A percentile compares a stretch with the other conserved stretches of the same genome.
Evolutionary conservation across 2,329 filamentous ascomycete genomes (phyloP).

Genomic region (Herpotrichia juniperi): DNA sequence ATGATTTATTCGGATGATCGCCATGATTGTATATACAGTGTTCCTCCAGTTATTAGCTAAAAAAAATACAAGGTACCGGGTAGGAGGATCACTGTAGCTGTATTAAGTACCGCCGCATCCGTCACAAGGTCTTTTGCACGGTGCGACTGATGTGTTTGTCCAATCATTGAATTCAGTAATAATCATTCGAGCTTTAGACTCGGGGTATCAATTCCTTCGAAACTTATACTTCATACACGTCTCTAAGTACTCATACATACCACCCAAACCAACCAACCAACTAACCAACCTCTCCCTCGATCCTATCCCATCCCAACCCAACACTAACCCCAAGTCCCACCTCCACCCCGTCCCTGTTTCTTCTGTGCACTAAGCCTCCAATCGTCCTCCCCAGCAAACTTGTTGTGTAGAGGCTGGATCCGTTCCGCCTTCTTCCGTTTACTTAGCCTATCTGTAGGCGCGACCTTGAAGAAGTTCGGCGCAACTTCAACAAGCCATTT

Average conservation of each 20-base stretch:
- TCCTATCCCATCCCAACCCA: not conserved
- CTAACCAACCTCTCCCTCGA: not conserved
- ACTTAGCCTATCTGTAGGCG: constrained; percentile 81
- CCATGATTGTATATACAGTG: no score
- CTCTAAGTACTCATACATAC: not conserved
- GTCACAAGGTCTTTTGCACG: no score
- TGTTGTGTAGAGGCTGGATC: constrained; percentile 94
- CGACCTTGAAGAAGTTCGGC: constrained; percentile 99
- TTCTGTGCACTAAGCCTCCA: constrained; percentile 92
- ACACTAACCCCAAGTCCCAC: constrained; percentile 86
- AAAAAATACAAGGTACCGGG: no score
- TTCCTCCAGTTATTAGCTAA: no score
- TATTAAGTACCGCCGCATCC: no score
- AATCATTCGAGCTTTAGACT: no score
- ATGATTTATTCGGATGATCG: no score
- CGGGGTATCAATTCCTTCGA: no score
- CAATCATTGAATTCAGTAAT: no score
- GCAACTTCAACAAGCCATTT: constrained; percentile 94
- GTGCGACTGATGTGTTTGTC: no score
- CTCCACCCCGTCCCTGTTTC: constrained; percentile 81
- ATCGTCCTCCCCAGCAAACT: constrained; percentile 90
- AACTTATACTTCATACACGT: no score
- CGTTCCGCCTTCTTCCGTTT: constrained; percentile 94
- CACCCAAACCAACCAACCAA: not conserved
- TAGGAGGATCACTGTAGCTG: no score